phyloP scores from a whole-genome alignment of 805 yeast species.

The Kuraishia borneana region DNA sequence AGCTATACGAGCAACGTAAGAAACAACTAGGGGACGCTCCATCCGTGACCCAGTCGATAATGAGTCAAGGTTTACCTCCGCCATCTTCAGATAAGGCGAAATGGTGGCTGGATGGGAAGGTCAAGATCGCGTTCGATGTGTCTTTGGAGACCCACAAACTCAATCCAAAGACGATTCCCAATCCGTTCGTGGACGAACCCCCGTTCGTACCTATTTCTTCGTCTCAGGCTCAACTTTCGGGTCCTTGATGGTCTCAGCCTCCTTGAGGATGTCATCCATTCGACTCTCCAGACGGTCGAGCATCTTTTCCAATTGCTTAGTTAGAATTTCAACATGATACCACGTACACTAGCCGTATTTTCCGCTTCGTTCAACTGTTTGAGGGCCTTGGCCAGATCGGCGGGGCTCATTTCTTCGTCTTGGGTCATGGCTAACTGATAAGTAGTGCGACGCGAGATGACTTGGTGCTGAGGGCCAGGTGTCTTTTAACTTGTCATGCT shows the following conservation, averaged over 20 bases:
- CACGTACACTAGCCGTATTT: conserved; percentile 38
- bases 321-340: background rate
- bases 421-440: too few relatives aligned
- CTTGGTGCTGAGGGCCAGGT: too few relatives aligned
- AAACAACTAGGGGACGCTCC: conserved; percentile 31
- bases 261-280: conserved; percentile 44
- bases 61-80: conserved; percentile 53
- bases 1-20: conserved; percentile 41
- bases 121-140: conserved; percentile 49
- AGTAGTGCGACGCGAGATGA: too few relatives aligned
- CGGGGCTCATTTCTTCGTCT: conserved; percentile 14
- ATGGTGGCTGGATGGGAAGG: conserved; percentile 92
- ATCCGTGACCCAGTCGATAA: conserved; percentile 17
- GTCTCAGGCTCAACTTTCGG: background rate
- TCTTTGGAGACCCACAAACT: conserved; percentile 28
- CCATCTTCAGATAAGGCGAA: conserved; percentile 75
- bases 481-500: too few relatives aligned
- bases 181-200: conserved; percentile 60
- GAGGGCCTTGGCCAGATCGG: conserved; percentile 43
- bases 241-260: conserved; percentile 21
- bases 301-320: conserved; percentile 41
- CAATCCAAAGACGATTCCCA: conserved; percentile 59
- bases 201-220: conserved; percentile 25
- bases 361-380: conserved; percentile 60
- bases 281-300: conserved; percentile 54